These are phyloP conservation scores for Paxillus rubicundulus DNA, from an alignment of 768 basidiomycete species.

Conservation along the genomic window DNA sequence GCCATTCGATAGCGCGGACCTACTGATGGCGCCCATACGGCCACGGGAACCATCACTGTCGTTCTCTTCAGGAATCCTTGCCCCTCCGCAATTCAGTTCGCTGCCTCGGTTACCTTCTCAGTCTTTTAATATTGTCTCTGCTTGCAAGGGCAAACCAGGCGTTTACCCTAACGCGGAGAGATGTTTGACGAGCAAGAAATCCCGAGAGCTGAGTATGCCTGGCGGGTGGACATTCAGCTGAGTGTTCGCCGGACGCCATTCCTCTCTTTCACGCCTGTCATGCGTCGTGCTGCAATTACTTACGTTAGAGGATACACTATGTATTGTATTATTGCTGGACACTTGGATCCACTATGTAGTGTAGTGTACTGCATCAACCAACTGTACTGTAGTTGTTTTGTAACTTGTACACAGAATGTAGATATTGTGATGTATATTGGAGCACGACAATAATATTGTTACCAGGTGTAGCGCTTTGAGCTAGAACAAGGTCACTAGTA, in stretches of 20 bases:
- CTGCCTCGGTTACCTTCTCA: slow-evolving; percentile 26
- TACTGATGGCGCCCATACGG: slow-evolving; percentile 5
- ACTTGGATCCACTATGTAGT: background rate
- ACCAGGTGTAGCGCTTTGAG: background rate
- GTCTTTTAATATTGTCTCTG: slow-evolving; percentile 13
- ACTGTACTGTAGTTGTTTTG: slow-evolving; percentile 17
- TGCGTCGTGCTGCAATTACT: background rate
- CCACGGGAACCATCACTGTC: slow-evolving; percentile 5
- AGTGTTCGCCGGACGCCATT: background rate
- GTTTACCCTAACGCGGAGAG: slow-evolving; percentile 12
- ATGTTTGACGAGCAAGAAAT: slow-evolving; percentile 14
- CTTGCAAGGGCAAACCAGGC: slow-evolving; percentile 15
- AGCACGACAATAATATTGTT: too few species aligned
- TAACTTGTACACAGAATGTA: slow-evolving; percentile 9
- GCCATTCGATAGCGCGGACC: slow-evolving; percentile 24
- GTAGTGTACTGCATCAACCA: slow-evolving; percentile 1
- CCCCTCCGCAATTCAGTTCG: slow-evolving; percentile 20
- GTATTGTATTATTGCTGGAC: slow-evolving; percentile 13
- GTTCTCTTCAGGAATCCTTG: slow-evolving; percentile 15
- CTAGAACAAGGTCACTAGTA: slow-evolving; percentile 22
- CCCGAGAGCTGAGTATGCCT: slow-evolving; percentile 39
- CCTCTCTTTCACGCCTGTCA: background rate
- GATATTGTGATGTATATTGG: slow-evolving; percentile 2
- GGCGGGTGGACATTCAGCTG: slow-evolving; percentile 38
- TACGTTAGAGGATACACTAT: background rate